A percentile compares a stretch with the other conserved stretches of the same genome.
Conservation (phyloP, 2,329 filamentous ascomycete genomes). For the Rutstroemia sp. region DNA sequence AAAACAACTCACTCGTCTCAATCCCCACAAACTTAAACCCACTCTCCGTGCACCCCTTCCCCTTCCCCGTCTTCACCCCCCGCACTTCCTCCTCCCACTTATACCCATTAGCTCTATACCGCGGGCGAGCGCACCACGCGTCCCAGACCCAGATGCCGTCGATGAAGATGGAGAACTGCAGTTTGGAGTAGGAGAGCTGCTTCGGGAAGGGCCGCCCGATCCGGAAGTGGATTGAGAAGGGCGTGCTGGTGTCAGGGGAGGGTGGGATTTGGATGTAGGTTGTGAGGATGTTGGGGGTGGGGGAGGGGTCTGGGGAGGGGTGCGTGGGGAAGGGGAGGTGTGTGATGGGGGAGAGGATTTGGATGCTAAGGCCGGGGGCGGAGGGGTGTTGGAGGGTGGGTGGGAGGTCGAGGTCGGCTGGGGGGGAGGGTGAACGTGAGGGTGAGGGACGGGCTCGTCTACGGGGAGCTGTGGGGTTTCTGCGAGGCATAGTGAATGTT, state of each 20-base stretch:
- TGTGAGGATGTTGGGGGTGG: too few species aligned
- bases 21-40: constrained; percentile 8
- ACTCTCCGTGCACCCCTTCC: neutral
- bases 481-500: too few species aligned
- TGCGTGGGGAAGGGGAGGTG: too few species aligned
- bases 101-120: constrained; percentile 3
- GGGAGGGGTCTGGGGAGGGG: too few species aligned
- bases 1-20: neutral
- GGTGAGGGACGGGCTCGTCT: too few species aligned
- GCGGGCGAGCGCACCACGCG: constrained; percentile 3
- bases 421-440: too few species aligned
- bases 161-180: constrained; percentile 9
- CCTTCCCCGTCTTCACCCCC: constrained; percentile 11
- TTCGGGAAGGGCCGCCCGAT: neutral
- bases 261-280: too few species aligned
- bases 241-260: neutral
- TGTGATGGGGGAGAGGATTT: too few species aligned
- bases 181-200: constrained; percentile 4
- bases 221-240: neutral
- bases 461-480: too few species aligned
- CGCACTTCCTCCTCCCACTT: constrained; percentile 7
- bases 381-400: too few species aligned
- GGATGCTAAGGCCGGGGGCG: too few species aligned
- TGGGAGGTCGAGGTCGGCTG: too few species aligned
- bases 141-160: constrained; percentile 10